Evolutionary conservation across 495 filamentous ascomycete genomes (phyloP).

Genomic region (Trichocladium uniseriatum): DNA sequence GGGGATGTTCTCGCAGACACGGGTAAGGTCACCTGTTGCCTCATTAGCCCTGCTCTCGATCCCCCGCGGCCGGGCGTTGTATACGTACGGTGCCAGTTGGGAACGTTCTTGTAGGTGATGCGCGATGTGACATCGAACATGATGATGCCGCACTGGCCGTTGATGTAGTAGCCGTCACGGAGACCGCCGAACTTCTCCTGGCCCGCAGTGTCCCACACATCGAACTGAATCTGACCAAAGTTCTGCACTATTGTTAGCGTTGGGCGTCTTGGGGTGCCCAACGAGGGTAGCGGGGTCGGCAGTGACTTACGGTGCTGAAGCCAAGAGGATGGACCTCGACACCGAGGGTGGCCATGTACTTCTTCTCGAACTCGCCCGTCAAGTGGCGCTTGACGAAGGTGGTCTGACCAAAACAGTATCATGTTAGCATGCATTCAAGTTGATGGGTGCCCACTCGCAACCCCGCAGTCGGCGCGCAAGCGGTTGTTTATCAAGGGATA

Average conservation of each 20-base stretch:
- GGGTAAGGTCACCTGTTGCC: constrained; percentile 88
- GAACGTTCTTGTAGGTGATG: constrained; percentile 99
- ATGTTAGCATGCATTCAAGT: constrained; percentile 18
- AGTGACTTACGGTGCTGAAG: constrained; percentile 76
- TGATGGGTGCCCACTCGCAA: constrained; percentile 6
- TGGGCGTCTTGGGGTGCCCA: constrained; percentile 8
- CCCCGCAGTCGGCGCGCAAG: constrained; percentile 19
- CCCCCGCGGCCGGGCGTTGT: not conserved
- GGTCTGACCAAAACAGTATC: constrained; percentile 49
- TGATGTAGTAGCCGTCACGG: constrained; percentile 99
- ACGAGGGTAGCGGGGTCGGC: constrained; percentile 10
- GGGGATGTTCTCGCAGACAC: constrained; percentile 99
- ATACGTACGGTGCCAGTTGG: constrained; percentile 98
- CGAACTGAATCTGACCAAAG: constrained; percentile 93
- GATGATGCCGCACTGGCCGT: constrained; percentile 99
- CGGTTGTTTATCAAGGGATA: not conserved
- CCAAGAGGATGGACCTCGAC: constrained; percentile 95
- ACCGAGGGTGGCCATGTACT: constrained; percentile 99
- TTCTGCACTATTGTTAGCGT: constrained; percentile 52
- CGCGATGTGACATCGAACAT: constrained; percentile 99
- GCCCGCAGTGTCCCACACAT: constrained; percentile 99
- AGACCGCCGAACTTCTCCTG: constrained; percentile 99
- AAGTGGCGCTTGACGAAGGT: constrained; percentile 99
- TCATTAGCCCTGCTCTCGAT: constrained; percentile 10
- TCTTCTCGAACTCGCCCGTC: constrained; percentile 99